Base-by-base conservation (phyloP, 176 grass and related monocot genomes). In the Aegilops longissima region DNA sequence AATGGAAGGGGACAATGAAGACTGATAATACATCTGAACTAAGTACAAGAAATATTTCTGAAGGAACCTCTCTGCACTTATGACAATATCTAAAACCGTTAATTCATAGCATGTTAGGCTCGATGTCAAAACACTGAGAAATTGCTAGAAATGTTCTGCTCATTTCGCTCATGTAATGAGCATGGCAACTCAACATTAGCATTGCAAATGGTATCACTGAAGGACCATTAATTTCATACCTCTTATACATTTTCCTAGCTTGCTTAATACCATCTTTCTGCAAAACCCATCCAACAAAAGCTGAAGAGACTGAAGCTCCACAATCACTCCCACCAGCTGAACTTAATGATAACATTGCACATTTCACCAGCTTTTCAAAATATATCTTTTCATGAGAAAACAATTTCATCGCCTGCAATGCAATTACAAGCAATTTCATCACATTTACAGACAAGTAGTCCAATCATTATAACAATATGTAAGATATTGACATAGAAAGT, bases 401-500 rank as follows among this genome's bases (percentile, higher is more conserved):
- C 49, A 98, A 80, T 84, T 94, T 95, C 52, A 96, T 86, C 20
- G 87, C 97, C 97, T 98, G 82, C 49, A 85, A 93, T 36, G 33
- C 27, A 84, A 84, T 85, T 25, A 66, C 8, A 5, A 65, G 39
- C 17, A 62, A 67, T 18, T 54, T 54, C 51, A 54, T 54, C 51
- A 54, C 5, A 65, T 63, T 63, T 61, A 47, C 25, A 72, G 66
- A 80, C 12, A 79, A 24, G 16, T 69, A 54, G 5, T 56, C 40
- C 36, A 35, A 29, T 44, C 44, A 78, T 36, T 76, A 51, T 54
- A 89, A 68, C 23, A 85, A 85, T 54, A 54, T 77, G 77, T 58
- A 56, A 69, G 23, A 17, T 51, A 51, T 38, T 77, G 72, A 42
- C 35, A 25, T 65, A 76, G 33, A 13, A 59, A 74, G 23, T 42